Evolutionary conservation across 768 basidiomycete species (phyloP).

Genomic region (Podaxis rugospora): DNA sequence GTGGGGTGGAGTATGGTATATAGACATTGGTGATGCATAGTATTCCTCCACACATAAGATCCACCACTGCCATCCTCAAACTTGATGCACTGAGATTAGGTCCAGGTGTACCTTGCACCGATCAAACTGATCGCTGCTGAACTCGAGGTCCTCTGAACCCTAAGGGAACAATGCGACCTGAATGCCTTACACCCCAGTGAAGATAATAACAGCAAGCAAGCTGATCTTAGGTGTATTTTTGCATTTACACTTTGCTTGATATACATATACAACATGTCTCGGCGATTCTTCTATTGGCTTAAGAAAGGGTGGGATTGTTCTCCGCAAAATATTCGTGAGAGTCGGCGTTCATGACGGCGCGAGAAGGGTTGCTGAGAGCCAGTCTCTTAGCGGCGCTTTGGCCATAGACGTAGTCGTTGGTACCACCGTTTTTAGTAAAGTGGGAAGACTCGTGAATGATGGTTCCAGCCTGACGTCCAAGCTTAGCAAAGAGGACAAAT

Average conservation of each 20-base stretch:
- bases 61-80: too few species aligned
- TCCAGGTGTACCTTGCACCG: too few species aligned
- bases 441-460: conserved; percentile 41
- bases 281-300: not conserved
- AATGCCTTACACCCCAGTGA: too few species aligned
- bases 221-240: too few species aligned
- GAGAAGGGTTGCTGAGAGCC: conserved; percentile 33
- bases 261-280: not conserved
- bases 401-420: conserved; percentile 41
- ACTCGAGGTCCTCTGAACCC: too few species aligned
- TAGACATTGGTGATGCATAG: too few species aligned
- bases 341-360: conserved; percentile 39
- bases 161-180: too few species aligned
- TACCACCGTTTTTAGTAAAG: conserved; percentile 38
- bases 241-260: not conserved
- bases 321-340: conserved; percentile 45
- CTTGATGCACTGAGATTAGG: too few species aligned
- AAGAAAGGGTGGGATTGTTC: conserved; percentile 34
- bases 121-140: too few species aligned
- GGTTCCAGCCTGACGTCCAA: conserved; percentile 23
- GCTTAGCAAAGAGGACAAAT: not conserved
- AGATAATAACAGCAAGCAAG: too few species aligned
- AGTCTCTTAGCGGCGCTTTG: conserved; percentile 36
- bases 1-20: too few species aligned
- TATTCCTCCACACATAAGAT: too few species aligned